A percentile compares a stretch with the other conserved stretches of the same genome.
These are phyloP conservation scores for Cladosporium sp. DNA, from an alignment of 2,329 filamentous ascomycete genomes.

Conservation along the genomic window DNA sequence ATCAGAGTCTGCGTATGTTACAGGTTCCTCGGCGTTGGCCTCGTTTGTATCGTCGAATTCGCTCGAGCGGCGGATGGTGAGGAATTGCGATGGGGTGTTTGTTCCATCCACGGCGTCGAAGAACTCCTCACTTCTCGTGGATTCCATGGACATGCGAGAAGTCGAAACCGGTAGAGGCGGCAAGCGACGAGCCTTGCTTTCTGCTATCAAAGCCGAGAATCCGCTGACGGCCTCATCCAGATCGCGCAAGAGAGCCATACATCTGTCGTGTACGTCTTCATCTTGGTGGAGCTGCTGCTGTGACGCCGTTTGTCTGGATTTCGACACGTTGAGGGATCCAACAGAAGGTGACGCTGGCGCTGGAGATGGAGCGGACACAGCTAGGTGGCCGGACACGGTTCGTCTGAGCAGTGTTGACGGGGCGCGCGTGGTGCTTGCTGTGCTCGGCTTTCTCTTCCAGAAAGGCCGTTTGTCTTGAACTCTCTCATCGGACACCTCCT, in stretches of 20 bases:
- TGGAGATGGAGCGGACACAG: constrained; percentile 39
- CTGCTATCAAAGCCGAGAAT: constrained; percentile 69
- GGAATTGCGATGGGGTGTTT: constrained; percentile 52
- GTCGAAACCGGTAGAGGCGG: constrained; percentile 38
- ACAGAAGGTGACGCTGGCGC: constrained; percentile 28
- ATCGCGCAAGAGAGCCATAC: constrained; percentile 74
- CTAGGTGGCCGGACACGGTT: constrained; percentile 49
- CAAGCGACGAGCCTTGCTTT: constrained; percentile 70
- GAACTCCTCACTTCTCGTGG: constrained; percentile 78
- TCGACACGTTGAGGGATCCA: constrained; percentile 32
- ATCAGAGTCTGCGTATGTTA: constrained; percentile 52
- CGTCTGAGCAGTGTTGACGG: constrained; percentile 40
- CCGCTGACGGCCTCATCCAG: constrained; percentile 77
- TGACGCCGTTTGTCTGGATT: constrained; percentile 15
- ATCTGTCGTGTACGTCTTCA: constrained; percentile 66
- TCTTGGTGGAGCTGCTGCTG: constrained; percentile 10
- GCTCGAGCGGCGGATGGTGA: constrained; percentile 68
- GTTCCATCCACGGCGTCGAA: constrained; percentile 79
- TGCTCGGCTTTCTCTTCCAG: constrained; percentile 82
- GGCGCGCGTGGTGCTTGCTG: constrained; percentile 41
- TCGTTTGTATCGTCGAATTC: constrained; percentile 59
- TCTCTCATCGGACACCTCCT: constrained; percentile 23
- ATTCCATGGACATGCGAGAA: constrained; percentile 69
- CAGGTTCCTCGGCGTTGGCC: constrained; percentile 52
- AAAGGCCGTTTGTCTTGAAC: constrained; percentile 63